Base-by-base conservation (phyloP, 306 rosid genomes). In the Cicer bijugum region DNA sequence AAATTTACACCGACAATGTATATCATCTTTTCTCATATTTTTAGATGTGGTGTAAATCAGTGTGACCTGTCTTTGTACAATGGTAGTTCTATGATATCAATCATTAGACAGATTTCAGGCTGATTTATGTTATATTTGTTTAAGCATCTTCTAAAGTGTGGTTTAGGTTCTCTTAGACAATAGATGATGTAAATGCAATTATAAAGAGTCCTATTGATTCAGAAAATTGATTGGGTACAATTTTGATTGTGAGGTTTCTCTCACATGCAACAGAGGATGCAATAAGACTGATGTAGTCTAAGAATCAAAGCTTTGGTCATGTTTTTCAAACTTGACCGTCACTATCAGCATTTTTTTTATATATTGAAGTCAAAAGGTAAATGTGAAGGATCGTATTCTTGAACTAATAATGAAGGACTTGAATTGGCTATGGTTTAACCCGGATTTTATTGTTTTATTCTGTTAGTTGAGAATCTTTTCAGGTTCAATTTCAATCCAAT, bases 251-350 rank as follows among this genome's bases (percentile, higher is more conserved):
- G 63, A 59, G 67, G 20, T 35, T 51, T 68, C 37, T 40, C 63
- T 58, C 60, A 45, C 37, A 12, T 35, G 47, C 57, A 47, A 33
- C 44, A 59, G 35, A 38, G 14, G 55, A 47, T 47, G 56, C 64
- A 59, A 59, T 48, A 37, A 12, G 9, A 43, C 9, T 64, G 70
- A 17, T 19, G 42, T 56, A 19, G 67, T 33, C 60, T 35, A 16
- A 68, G 75, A 68, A 77, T 46, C 74, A 65, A 65, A 65, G 38
- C 12, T 59, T 45, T 46, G 38, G 37, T n/a, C 47, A 55, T 72
- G 6, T 65, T 56, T 66, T 66, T 20, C 57, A 67, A 66, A 46
- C 65, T 38, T 57, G 60, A 44, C 17, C 51, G 51, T 37, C 35
- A 42, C 39, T 52, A 11, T 20, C 37, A 56, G 64, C 71, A 73